These are phyloP conservation scores for Trifolium fragiferum DNA, from an alignment of 306 rosid genomes.

Conservation along the genomic window DNA sequence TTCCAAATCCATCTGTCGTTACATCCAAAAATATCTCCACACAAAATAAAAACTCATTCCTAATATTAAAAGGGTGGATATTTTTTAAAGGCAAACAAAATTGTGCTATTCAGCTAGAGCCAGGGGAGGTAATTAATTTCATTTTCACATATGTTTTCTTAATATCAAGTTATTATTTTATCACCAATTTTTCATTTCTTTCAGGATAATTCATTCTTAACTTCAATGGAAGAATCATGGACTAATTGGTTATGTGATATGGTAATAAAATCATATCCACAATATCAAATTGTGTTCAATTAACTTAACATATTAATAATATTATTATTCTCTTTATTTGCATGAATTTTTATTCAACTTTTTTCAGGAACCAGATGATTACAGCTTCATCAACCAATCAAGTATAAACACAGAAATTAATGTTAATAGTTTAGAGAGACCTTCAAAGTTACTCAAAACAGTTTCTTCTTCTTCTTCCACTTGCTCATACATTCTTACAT, in stretches of 20 bases:
- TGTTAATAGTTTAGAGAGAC: constrained; percentile 43
- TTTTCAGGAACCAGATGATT: constrained; percentile 57
- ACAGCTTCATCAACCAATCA: constrained; percentile 42
- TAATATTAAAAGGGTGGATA: neutral
- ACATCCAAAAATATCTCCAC: neutral
- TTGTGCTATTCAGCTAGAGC: neutral
- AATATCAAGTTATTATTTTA: neutral
- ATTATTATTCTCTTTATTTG: neutral
- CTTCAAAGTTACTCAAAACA: constrained; percentile 27
- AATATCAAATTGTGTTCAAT: neutral
- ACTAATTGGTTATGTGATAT: constrained; percentile 59
- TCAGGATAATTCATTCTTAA: constrained; percentile 18
- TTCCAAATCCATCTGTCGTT: neutral
- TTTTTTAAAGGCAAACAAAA: neutral
- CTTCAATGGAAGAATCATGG: constrained; percentile 61
- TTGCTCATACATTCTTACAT: constrained; percentile 55
- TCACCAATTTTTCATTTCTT: constrained; percentile 8
- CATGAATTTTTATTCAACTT: neutral
- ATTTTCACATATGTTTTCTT: neutral
- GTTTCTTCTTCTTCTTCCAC: constrained; percentile 46
- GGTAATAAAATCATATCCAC: constrained; percentile 47
- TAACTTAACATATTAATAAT: neutral
- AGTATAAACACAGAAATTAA: constrained; percentile 29
- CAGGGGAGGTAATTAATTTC: constrained; percentile 7
- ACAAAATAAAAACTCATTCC: neutral